Conservation (phyloP, 108 stramenopile genomes). For the Nitzschia sp. region DNA sequence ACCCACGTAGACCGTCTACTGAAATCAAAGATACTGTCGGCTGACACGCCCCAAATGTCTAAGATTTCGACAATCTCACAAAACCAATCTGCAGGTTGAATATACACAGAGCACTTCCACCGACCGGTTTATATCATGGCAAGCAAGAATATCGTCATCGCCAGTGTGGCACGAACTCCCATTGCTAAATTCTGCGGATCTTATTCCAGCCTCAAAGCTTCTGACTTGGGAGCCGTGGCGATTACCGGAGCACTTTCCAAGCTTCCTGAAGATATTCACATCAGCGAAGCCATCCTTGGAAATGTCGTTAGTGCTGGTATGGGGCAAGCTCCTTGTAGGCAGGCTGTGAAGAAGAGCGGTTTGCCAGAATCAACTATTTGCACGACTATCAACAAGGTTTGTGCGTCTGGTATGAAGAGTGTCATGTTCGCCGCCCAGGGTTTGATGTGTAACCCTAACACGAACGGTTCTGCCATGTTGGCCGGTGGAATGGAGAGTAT, state of each 20-base stretch:
- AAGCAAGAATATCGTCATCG: slow-evolving; percentile 68
- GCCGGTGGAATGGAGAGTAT: slow-evolving; percentile 97
- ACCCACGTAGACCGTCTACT: no score
- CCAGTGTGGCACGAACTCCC: slow-evolving; percentile 88
- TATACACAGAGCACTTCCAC: neutral
- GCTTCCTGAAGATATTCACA: slow-evolving; percentile 51
- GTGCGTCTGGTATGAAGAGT: slow-evolving; percentile 95
- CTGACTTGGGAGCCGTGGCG: slow-evolving; percentile 82
- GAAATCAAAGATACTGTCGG: no score
- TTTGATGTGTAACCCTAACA: slow-evolving; percentile 40
- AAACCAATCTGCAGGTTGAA: no score
- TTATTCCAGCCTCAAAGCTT: slow-evolving; percentile 75
- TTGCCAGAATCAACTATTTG: slow-evolving; percentile 59
- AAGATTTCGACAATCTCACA: no score
- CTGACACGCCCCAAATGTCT: no score
- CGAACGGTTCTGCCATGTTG: slow-evolving; percentile 55
- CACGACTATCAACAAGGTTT: slow-evolving; percentile 93
- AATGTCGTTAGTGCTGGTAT: slow-evolving; percentile 94
- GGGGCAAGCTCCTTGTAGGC: slow-evolving; percentile 95
- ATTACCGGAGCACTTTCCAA: slow-evolving; percentile 68
- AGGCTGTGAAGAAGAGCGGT: slow-evolving; percentile 64
- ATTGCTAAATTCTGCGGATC: slow-evolving; percentile 88
- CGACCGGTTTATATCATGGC: neutral
- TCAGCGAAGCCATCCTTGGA: slow-evolving; percentile 91
- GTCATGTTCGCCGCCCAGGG: slow-evolving; percentile 81